Percentiles rank a stretch among this genome's conserved stretches.
Evolutionary conservation across 2,329 filamentous ascomycete genomes (phyloP).

Genomic region (Colletotrichum horii): DNA sequence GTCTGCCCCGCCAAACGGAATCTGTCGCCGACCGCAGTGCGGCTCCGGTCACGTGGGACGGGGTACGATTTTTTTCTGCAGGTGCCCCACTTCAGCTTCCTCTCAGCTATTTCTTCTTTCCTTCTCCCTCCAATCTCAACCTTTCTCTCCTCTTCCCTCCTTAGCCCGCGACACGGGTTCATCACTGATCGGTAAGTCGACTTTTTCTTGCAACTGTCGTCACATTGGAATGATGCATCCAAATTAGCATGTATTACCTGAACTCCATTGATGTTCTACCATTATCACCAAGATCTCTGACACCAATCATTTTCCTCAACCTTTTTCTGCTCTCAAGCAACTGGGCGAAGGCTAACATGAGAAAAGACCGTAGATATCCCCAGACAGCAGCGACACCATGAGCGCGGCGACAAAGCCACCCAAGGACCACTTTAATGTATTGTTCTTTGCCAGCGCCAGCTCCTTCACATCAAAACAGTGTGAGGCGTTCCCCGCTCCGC

Average conservation of each 20-base stretch:
- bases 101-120: background rate
- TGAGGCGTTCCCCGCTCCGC: conserved; percentile 70
- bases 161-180: conserved; percentile 5
- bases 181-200: conserved; percentile 21
- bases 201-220: conserved; percentile 21
- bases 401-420: conserved; percentile 51
- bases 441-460: conserved; percentile 81
- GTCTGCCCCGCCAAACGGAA: background rate
- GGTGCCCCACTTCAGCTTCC: background rate
- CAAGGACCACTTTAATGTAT: conserved; percentile 73
- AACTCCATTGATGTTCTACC: conserved; percentile 59
- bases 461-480: conserved; percentile 72
- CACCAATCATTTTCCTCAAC: conserved; percentile 30
- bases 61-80: background rate
- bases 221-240: conserved; percentile 53
- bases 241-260: conserved; percentile 65
- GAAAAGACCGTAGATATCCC: background rate
- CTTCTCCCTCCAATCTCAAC: background rate
- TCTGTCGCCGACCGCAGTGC: background rate
- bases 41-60: background rate
- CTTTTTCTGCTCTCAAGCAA: conserved; percentile 3
- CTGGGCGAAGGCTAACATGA: conserved; percentile 25
- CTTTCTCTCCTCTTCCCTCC: background rate
- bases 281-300: conserved; percentile 80
- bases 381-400: conserved; percentile 29